Conservation (phyloP, 2,329 filamentous ascomycete species). For the Xylaria digitata region DNA sequence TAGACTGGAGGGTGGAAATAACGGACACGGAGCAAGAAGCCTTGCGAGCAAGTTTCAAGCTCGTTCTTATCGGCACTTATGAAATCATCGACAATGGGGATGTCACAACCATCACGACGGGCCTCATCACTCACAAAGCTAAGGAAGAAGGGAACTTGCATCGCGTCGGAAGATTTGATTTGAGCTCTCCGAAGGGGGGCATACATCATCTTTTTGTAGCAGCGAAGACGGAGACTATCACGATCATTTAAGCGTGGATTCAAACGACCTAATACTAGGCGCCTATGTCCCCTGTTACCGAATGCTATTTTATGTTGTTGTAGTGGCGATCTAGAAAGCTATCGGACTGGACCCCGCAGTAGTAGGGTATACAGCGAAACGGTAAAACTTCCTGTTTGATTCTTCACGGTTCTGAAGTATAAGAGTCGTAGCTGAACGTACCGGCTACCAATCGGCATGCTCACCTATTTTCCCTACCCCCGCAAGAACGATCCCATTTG, state of each 20-base stretch:
- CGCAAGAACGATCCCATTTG: no score
- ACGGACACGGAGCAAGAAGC: neutral
- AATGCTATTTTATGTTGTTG: no score
- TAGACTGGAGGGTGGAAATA: constrained; percentile 10
- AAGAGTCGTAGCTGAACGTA: no score
- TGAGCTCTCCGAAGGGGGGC: constrained; percentile 3
- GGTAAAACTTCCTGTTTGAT: no score
- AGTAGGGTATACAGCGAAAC: no score
- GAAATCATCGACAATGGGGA: neutral
- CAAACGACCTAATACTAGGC: no score
- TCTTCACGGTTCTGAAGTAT: no score
- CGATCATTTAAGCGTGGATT: constrained; percentile 15
- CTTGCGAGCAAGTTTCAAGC: neutral
- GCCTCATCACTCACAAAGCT: constrained; percentile 12
- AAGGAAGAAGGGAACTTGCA: neutral
- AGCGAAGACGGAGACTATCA: constrained; percentile 1
- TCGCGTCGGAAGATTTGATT: constrained; percentile 16
- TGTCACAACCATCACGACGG: neutral
- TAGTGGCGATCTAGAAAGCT: no score
- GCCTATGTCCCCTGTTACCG: no score
- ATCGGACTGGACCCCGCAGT: no score
- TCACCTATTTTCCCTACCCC: no score
- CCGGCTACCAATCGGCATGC: no score
- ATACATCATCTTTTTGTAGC: constrained; percentile 1
- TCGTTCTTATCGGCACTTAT: constrained; percentile 16